Conservation (phyloP, 2,329 filamentous ascomycete genomes). For the Xylariaceae sp. region DNA sequence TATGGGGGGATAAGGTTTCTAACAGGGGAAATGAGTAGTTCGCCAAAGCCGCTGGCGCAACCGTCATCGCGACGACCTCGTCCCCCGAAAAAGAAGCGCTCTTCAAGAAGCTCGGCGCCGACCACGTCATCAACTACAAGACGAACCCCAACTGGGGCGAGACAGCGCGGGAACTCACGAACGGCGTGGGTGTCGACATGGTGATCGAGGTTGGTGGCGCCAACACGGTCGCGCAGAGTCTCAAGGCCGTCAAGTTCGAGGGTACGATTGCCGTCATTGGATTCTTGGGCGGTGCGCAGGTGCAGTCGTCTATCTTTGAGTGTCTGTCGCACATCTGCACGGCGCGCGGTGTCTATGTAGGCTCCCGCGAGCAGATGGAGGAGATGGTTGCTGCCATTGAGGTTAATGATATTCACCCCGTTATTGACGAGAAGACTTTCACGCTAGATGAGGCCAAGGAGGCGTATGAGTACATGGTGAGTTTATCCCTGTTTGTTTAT, state of each 20-base stretch:
- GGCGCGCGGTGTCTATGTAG: constrained; percentile 39
- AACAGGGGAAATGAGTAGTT: constrained; percentile 33
- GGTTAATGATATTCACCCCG: constrained; percentile 39
- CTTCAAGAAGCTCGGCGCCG: constrained; percentile 43
- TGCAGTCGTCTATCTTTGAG: constrained; percentile 49
- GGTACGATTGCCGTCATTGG: constrained; percentile 44
- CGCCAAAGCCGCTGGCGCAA: constrained; percentile 45
- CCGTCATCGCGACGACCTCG: constrained; percentile 45
- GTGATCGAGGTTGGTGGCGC: constrained; percentile 46
- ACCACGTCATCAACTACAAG: constrained; percentile 48
- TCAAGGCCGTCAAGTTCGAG: constrained; percentile 41
- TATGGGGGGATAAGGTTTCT: constrained; percentile 6
- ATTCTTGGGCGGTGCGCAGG: constrained; percentile 39
- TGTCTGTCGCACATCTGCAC: constrained; percentile 37
- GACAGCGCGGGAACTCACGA: constrained; percentile 39
- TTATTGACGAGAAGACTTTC: constrained; percentile 37
- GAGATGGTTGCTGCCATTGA: constrained; percentile 42
- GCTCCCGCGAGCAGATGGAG: constrained; percentile 37
- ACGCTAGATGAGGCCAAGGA: constrained; percentile 35
- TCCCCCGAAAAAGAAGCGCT: constrained; percentile 40
- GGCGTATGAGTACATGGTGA: constrained; percentile 50
- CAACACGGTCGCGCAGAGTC: constrained; percentile 40
- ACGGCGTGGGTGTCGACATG: constrained; percentile 43
- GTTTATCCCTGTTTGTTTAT: constrained; percentile 6
- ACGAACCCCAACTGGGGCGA: constrained; percentile 42